Evolutionary conservation across 1,139 yeast genomes (phyloP).

Genomic region (Saccharomyces pastorianus): DNA sequence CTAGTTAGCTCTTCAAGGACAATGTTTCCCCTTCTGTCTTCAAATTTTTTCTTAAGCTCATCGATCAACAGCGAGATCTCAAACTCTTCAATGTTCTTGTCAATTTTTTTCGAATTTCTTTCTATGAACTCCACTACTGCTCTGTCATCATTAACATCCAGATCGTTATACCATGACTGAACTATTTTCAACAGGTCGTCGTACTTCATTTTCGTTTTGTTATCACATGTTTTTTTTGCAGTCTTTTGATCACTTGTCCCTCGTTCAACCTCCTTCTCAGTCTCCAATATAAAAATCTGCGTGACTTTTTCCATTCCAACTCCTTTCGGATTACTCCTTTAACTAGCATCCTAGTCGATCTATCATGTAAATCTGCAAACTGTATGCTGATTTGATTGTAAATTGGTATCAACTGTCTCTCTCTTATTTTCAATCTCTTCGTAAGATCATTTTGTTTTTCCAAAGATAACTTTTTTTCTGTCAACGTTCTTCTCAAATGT

Average conservation of each 20-base stretch:
- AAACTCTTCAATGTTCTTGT: constrained; percentile 53
- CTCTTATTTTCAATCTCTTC: constrained; percentile 66
- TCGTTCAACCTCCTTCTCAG: constrained; percentile 92
- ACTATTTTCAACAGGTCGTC: constrained; percentile 47
- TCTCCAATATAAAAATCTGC: constrained; percentile 98
- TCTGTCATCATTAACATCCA: constrained; percentile 64
- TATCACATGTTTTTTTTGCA: constrained; percentile 56
- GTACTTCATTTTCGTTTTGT: constrained; percentile 69
- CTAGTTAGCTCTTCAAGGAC: background rate
- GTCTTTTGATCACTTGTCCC: constrained; percentile 72
- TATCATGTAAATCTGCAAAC: constrained; percentile 94
- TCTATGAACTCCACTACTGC: constrained; percentile 84
- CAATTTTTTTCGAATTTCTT: constrained; percentile 58
- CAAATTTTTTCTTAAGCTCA: background rate
- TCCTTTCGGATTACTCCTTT: constrained; percentile 86
- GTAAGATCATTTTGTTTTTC: constrained; percentile 64
- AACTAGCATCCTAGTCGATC: constrained; percentile 61
- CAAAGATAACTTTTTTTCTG: constrained; percentile 44
- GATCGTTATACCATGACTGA: constrained; percentile 71
- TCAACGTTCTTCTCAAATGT: constrained; percentile 52
- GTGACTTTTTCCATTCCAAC: constrained; percentile 75
- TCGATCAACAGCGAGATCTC: constrained; percentile 33
- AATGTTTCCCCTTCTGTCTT: background rate
- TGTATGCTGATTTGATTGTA: constrained; percentile 90
- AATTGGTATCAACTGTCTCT: constrained; percentile 70